Evolutionary conservation across 257 asterid genomes (phyloP), one percentile per base, ranked within the genome.

Genomic region (Ligustrum vulgare): DNA sequence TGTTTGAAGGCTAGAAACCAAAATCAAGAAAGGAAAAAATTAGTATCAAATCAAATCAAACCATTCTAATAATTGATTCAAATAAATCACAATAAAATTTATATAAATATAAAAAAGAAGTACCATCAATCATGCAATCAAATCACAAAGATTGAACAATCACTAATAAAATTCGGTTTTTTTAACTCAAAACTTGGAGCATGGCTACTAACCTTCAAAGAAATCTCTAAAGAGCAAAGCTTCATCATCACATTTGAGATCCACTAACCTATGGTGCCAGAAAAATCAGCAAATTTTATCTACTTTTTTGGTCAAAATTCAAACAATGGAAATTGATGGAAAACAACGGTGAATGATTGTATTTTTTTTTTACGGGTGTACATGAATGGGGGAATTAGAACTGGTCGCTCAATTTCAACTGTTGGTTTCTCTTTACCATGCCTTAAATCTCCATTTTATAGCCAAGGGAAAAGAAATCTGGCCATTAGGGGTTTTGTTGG

Each of bases 331-430:
- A 79, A 68, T 58, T 16, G 37, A 82, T 28, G 32, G 34, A 41
- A 22, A 64, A 75, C 77, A 73, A 73, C 16, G 67, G 72, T 51
- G 51, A 77, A 81, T 2, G 10, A 5, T 16, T 47, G 35, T 65
- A 77, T n/a, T n/a, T n/a, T 6, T 25, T 69, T 25, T 49, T 84
- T 79, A 87, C 80, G 87, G 97, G 74, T 93, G 98, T 95, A 95
- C 93, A 93, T 97, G 99, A 89, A 88, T 76, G 49, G 97, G 91
- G 71, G 93, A 95, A 93, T 95, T 95, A 15, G 99, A 95, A 82
- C 85, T n/a, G 77, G 83, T 7, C 82, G 76, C 4, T 85, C 90
- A 0, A 84, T 83, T 79, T 85, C 91, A 33, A 86, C 86, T 74
- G 80, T 85, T 31, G 86, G 86, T 9, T 77, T 84, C 47, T 75